Evolutionary conservation across 2,329 filamentous ascomycete species (phyloP).

Genomic region (Colletotrichum sp.): DNA sequence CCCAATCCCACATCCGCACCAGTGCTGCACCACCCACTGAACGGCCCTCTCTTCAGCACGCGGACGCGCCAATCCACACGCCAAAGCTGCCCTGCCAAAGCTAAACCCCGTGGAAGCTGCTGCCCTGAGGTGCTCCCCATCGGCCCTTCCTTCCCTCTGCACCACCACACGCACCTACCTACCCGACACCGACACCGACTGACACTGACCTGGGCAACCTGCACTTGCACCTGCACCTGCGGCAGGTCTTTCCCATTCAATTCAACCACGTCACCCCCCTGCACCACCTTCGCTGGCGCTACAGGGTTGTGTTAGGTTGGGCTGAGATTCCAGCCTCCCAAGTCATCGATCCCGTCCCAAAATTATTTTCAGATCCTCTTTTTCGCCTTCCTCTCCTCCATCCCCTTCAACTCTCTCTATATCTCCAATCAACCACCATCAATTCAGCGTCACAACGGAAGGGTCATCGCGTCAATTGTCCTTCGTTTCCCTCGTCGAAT

Average conservation of each 20-base stretch:
- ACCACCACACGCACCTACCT: background rate
- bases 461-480: conserved; percentile 17
- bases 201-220: too few species aligned
- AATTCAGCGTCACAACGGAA: conserved; percentile 13
- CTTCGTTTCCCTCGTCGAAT: conserved; percentile 15
- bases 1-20: background rate
- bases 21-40: background rate
- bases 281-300: background rate
- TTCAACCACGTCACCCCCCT: conserved; percentile 21
- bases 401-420: background rate
- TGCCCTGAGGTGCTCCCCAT: background rate
- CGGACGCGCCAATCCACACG: background rate
- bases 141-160: background rate
- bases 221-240: too few species aligned
- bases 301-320: conserved; percentile 21
- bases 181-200: background rate
- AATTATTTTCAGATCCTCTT: conserved; percentile 10
- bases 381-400: background rate
- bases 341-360: conserved; percentile 19
- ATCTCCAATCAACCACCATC: background rate
- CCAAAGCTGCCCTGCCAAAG: background rate
- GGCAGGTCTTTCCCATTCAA: background rate
- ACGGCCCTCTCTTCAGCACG: background rate
- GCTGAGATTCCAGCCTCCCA: conserved; percentile 20
- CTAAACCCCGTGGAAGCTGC: background rate